Base-by-base conservation (phyloP, 345 rosid genomes). In the Crucihimalaya himalaica region DNA sequence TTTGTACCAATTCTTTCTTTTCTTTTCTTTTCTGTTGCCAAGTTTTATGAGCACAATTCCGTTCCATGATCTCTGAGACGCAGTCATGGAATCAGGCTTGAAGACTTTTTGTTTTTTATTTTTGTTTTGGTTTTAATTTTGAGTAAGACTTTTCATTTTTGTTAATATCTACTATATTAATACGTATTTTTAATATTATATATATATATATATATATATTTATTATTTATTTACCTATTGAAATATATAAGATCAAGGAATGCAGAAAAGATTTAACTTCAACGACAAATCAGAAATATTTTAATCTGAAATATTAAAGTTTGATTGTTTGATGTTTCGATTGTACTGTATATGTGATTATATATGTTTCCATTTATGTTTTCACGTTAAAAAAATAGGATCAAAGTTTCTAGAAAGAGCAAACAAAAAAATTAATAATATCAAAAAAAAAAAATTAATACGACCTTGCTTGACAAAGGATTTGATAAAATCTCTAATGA, bases 51-150 rank as follows among this genome's bases (percentile, higher is more conserved):
- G 18, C 11, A 47, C 16, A 63, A 31, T 35, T 66, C 15, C 34
- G 19, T 48, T 6, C 19, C 29, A 27, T 31, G 69, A 64, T 63
- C 37, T 54, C 39, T 46, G 18, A 32, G 70, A 48, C 45, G 32
- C 70, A 50, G 29, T 12, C 16, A 29, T 47, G 27, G 53, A 64
- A 69, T 39, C 72, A 35, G 37, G 23, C 62, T 51, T 35, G 3
- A 21, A 40, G 37, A 54, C 52, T 68, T 68, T 54, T 13, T n/a
- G 13, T 4, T 4, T 34, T 2, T 3, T 23, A 23, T 23, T 3
- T 31, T 32, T 23, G 4, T 16, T 31, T 56, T 32, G 11, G 8
- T 16, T n/a, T 56, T 5, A 43, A 16, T 18, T 16, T 40, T 63
- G 5, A 21, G 20, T 3, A 32, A 8, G 31, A 66, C 47, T 47